Base-by-base conservation (phyloP, 805 yeast species). In the Candida adriatica region DNA sequence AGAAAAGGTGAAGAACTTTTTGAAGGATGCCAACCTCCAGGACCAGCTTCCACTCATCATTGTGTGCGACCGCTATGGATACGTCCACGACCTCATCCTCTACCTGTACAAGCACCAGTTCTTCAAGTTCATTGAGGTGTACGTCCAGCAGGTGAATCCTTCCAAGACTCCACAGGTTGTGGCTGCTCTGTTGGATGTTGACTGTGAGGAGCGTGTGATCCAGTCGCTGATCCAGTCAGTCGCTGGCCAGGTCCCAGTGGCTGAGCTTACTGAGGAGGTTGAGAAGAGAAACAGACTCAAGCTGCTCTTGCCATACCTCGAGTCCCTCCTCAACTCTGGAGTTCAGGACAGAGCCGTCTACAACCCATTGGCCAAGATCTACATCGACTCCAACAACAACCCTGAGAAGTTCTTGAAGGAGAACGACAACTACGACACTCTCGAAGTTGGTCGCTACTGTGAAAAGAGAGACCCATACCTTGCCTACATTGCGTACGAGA, bases 381-480 rank as follows among this genome's bases (percentile, higher is more conserved):
- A 92, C 70, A 92, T 92, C 52, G 99, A 92, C 60, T 83, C 95
- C 38, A 92, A 92, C 70, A 92, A 92, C 67, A 82, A 87, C 48
- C 97, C 99, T 22, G 99, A 92, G 59, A 87, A 86, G 60, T 92
- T 92, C 69, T 72, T 92, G 66, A 80, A 78, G 55, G 97, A 90
- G 61, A 92, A 92, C 60, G 71, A 78, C 47, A 70, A 72, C 53
- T 92, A 92, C 63, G 94, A 92, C 62, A 81, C 97, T n/a, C 66
- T 84, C 46, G 82, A 82, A 49, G 96, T 92, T 45, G 99, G 98
- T 69, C 86, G 77, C 56, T 92, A 92, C 68, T 92, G 99, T 71
- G 99, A 92, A 64, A 90, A 85, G 75, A 83, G 98, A 62, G 99
- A 92, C 55, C 99, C 99, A 41, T 92, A 86, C 64, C 69, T 92